Evolutionary conservation across 139 green algal genomes (phyloP).

Genomic region (Klebsormidium nitens): DNA sequence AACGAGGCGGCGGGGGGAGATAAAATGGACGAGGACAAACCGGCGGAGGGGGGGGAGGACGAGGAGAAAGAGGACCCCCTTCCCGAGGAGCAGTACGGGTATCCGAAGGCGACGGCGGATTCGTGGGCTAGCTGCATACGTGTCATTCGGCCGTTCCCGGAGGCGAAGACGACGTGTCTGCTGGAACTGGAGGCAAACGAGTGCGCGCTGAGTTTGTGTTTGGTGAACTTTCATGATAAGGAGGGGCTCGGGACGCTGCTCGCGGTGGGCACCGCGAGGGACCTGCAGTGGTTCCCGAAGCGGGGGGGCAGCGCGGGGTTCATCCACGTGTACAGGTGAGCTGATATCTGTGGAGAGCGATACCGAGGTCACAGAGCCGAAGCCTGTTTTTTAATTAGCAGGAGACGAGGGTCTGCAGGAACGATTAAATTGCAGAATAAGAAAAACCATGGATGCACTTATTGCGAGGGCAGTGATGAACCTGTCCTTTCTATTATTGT

Average conservation of each 20-base stretch:
- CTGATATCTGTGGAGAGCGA: too few relatives aligned
- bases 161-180: slow-evolving; percentile 48
- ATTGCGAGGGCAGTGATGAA: too few relatives aligned
- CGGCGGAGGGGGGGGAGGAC: slow-evolving; percentile 37
- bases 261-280: slow-evolving; percentile 72
- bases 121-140: slow-evolving; percentile 88
- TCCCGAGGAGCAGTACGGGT: slow-evolving; percentile 57
- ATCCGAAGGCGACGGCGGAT: slow-evolving; percentile 53
- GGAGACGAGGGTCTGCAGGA: too few relatives aligned
- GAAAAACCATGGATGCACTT: too few relatives aligned
- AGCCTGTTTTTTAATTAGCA: neutral
- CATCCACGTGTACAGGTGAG: slow-evolving; percentile 72
- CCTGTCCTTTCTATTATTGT: too few relatives aligned
- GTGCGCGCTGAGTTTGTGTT: slow-evolving; percentile 62
- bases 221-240: slow-evolving; percentile 58
- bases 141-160: slow-evolving; percentile 71
- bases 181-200: slow-evolving; percentile 85
- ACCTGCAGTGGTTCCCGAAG: slow-evolving; percentile 75
- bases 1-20: slow-evolving; percentile 9
- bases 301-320: slow-evolving; percentile 62
- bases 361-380: neutral
- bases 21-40: slow-evolving; percentile 7
- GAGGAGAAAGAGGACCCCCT: slow-evolving; percentile 43
- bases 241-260: slow-evolving; percentile 49
- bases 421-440: too few relatives aligned